Evolutionary conservation across 495 filamentous ascomycete species (phyloP).

Genomic region (Oleoguttula mirabilis): DNA sequence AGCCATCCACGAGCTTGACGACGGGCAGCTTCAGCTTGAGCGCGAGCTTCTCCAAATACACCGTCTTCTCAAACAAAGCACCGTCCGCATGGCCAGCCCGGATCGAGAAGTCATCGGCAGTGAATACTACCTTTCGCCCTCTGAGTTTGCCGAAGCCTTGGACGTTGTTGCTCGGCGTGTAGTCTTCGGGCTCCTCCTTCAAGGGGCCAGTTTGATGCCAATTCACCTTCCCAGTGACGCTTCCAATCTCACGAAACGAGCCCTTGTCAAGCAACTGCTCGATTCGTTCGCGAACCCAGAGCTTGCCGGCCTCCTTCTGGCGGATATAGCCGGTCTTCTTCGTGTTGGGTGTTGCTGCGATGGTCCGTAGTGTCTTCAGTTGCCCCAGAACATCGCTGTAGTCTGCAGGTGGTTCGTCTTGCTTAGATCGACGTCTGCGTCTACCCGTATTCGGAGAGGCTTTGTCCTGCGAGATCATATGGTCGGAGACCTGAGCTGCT

Average conservation of each 20-base stretch:
- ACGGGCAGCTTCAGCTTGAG: constrained; percentile 37
- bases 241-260: constrained; percentile 46
- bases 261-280: constrained; percentile 41
- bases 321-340: constrained; percentile 44
- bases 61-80: constrained; percentile 42
- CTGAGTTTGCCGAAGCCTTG: constrained; percentile 38
- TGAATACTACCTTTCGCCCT: constrained; percentile 45
- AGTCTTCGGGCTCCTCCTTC: constrained; percentile 38
- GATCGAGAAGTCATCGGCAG: constrained; percentile 53
- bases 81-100: constrained; percentile 53
- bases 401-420: constrained; percentile 40
- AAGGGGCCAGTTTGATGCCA: constrained; percentile 40
- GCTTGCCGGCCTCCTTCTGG: constrained; percentile 50
- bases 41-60: constrained; percentile 43
- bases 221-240: constrained; percentile 44
- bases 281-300: constrained; percentile 53
- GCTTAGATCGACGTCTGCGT: constrained; percentile 14
- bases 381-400: constrained; percentile 48
- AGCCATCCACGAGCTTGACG: constrained; percentile 51
- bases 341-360: constrained; percentile 42
- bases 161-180: constrained; percentile 17
- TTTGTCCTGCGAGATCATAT: constrained; percentile 4
- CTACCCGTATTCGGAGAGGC: not conserved
- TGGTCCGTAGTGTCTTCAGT: constrained; percentile 36
- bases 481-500: constrained; percentile 18